Base-by-base conservation (phyloP, 768 basidiomycete genomes). In the Floccularia luteovirens region DNA sequence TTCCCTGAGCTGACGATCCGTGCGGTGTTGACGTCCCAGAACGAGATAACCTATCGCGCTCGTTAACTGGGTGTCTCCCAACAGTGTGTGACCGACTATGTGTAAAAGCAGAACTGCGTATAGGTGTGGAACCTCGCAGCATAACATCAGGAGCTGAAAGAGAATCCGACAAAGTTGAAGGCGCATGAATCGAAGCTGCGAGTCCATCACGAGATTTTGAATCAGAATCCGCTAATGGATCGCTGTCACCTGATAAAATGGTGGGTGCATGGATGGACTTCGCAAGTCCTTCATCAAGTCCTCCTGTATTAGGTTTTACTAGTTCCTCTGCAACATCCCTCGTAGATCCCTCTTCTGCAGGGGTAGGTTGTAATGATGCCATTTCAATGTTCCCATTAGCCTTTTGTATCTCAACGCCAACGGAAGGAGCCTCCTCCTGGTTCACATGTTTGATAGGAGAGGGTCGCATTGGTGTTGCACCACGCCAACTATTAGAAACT, bases 11-110 rank as follows among this genome's bases (percentile, higher is more conserved):
- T 43, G 54, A 57, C 33, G 62, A 67, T 13, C 55, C 61, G 43
- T 66, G 61, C 17, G 70, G 65, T 1, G 73, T 68, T 38, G 70
- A 59, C 33, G 64, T 55, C 36, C 74, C 67, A 16, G 70, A 67
- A 45, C 68, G 64, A 43, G 63, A 58, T 44, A 63, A 56, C 36
- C 65, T 60, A 48, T 31, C 50, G 43, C 51, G 64, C 48, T 48
- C 57, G 52, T 47, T 55, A 40, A 48, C 48, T 42, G 56, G 39
- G 25, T 62, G 57, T 13, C 73, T 65, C 12, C 75, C 75, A 41
- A 76, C 63, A 12, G 79, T 79, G 34, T 75, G 76, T 24, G 79
- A 69, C 12, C 81, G 73, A 5, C 59, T 64, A 47, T 84, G 79
- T 2, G 62, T 59, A 4, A 56, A 56, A 31, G 53, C 51, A 48